Evolutionary conservation across 2,329 filamentous ascomycete species (phyloP).

Genomic region (Cercospora sp.): DNA sequence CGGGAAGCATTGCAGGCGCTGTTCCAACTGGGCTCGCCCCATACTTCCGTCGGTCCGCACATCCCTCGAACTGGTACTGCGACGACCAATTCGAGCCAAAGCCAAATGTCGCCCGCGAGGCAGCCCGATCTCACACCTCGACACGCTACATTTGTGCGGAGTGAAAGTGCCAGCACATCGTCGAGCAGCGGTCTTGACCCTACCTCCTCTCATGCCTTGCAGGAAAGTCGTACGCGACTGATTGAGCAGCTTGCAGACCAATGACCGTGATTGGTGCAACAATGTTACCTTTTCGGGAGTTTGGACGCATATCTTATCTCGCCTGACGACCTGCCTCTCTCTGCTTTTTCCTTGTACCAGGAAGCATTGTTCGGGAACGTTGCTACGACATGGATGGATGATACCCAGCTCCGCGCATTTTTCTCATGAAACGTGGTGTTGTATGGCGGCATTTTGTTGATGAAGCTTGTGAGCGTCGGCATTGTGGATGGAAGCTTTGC

Average conservation of each 20-base stretch:
- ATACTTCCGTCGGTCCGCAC: conserved; percentile 28
- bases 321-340: conserved; percentile 10
- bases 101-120: conserved; percentile 31
- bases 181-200: conserved; percentile 15
- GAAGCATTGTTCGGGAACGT: conserved; percentile 17
- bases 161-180: conserved; percentile 29
- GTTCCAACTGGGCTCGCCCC: conserved; percentile 68
- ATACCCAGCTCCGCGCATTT: conserved; percentile 23
- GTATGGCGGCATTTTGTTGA: not conserved
- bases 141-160: conserved; percentile 34
- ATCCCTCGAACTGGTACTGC: conserved; percentile 40
- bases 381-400: conserved; percentile 16
- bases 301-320: conserved; percentile 15
- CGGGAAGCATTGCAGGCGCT: conserved; percentile 80
- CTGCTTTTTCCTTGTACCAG: conserved; percentile 13
- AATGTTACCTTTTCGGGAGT: not conserved
- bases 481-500: not conserved
- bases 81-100: conserved; percentile 19
- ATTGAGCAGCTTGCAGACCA: conserved; percentile 17
- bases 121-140: conserved; percentile 30
- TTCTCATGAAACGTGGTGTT: no score
- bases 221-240: conserved; percentile 17
- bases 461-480: not conserved
- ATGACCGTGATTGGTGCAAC: not conserved
- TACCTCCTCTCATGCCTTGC: conserved; percentile 12